Evolutionary conservation across 1,284 basidiomycete species (phyloP), one percentile per base, ranked within the genome.

Genomic region (Xerocomus minutiporus): DNA sequence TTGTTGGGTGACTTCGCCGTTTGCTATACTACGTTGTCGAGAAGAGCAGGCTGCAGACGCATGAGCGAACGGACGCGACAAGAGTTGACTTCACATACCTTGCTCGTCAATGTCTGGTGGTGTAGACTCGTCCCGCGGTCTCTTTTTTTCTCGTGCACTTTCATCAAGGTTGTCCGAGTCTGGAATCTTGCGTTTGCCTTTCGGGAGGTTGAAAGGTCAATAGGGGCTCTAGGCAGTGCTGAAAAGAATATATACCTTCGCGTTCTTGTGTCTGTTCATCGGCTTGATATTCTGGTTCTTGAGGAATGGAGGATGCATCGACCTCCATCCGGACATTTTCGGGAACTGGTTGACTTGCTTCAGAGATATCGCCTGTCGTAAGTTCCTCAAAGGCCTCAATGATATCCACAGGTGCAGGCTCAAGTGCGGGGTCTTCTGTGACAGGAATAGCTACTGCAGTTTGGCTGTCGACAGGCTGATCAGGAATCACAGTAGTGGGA

Each of bases 161-260:
- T 83, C 82, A n/a, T 73, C 64, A 2, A 68, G 57, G 38, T 64
- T 71, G 45, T 83, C 84, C 23, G 74, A 60, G 38, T 83, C 77
- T 7, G 81, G 77, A 2, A 77, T 77, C 63, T 87, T 87, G 51
- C 88, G 83, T 73, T 91, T 90, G 40, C 75, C 86, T 87, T 52
- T 31, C 3, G 34, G 15, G 35, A n/a, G 32, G 15, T 17, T 5
- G 28, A 13, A 31, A 13, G 4, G 17, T 57, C 8, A 60, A 43
- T 26, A 38, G 8, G 4, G 25, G 3, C 11, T 15, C 13, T 0
- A 13, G 31, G 23, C 13, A 15, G 13, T 6, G 20, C n/a, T 29
- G 32, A 8, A 15, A 32, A 45, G 6, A n/a, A 41, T 6, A n/a
- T 51, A 48, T 54, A 25, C 67, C 60, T 57, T 69, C 64, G 13